Evolutionary conservation across 164 flowering plant species (phyloP).

Genomic region (Kalanchoe fedtschenkoi): DNA sequence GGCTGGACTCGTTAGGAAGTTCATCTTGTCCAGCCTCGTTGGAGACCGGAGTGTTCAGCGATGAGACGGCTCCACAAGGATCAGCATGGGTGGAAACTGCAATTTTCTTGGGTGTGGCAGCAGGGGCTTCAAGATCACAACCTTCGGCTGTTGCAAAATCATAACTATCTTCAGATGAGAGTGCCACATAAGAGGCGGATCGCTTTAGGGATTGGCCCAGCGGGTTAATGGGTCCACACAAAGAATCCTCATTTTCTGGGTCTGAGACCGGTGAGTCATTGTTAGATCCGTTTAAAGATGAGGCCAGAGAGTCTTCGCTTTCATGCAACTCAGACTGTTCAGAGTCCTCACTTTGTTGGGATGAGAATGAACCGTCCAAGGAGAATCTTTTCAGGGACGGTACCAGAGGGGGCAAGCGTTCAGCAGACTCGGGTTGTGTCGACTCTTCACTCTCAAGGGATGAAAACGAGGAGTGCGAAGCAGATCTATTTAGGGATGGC

Average conservation of each 20-base stretch:
- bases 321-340: not conserved
- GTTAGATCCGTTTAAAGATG: no score
- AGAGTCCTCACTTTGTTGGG: not conserved
- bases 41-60: no score
- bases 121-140: not conserved
- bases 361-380: not conserved
- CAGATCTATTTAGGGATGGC: no score
- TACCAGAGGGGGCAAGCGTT: no score
- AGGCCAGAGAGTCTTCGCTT: not conserved
- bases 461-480: not conserved
- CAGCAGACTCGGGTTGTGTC: no score
- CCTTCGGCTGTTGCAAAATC: not conserved
- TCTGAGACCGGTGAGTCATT: not conserved
- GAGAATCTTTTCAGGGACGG: not conserved
- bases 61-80: not conserved
- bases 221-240: no score
- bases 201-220: no score
- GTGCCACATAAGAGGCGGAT: no score
- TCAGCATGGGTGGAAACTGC: not conserved
- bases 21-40: no score
- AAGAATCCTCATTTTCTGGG: not conserved
- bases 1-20: no score
- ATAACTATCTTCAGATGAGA: not conserved
- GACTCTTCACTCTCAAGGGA: no score
- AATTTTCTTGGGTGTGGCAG: not conserved